Percentiles rank a stretch among this genome's conserved stretches.
phyloP scores from a whole-genome alignment of 148 eudicot species.

The Bassia scoparia region DNA sequence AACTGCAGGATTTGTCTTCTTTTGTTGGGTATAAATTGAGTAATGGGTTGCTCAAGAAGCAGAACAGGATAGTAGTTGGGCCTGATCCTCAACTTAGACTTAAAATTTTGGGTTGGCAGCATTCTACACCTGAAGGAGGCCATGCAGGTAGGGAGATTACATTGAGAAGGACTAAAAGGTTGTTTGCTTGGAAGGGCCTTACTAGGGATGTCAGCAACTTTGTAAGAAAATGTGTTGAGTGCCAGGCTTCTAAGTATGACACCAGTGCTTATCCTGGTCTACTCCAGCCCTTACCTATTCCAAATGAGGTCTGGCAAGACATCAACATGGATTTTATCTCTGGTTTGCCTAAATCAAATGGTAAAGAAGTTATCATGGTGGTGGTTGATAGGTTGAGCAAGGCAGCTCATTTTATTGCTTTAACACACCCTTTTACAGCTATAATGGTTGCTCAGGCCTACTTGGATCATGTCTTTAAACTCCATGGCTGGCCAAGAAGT shows the following conservation, averaged over 20 bases:
- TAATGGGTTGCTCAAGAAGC: background rate
- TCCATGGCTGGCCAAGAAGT: no score
- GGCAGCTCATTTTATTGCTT: no score
- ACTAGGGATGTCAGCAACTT: background rate
- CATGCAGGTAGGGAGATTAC: background rate
- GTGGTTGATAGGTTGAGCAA: no score
- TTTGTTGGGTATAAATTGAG: no score
- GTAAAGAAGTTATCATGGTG: background rate
- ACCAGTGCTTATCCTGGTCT: background rate
- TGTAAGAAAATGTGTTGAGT: background rate
- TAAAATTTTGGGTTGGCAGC: background rate
- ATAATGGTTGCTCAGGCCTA: no score
- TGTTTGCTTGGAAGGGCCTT: background rate
- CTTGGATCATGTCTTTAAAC: no score
- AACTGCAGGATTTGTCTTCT: background rate
- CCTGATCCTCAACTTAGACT: background rate
- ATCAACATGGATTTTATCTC: background rate
- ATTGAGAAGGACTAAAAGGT: background rate
- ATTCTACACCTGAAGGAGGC: background rate
- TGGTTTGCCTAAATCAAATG: background rate
- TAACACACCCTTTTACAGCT: no score
- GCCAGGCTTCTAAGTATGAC: background rate
- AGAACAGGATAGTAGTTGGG: background rate
- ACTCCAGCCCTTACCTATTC: background rate
- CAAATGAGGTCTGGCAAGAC: background rate